Evolutionary conservation across 495 filamentous ascomycete species (phyloP), one percentile per base, ranked within the genome.

Genomic region (Lasiosphaeriaceae sp.): DNA sequence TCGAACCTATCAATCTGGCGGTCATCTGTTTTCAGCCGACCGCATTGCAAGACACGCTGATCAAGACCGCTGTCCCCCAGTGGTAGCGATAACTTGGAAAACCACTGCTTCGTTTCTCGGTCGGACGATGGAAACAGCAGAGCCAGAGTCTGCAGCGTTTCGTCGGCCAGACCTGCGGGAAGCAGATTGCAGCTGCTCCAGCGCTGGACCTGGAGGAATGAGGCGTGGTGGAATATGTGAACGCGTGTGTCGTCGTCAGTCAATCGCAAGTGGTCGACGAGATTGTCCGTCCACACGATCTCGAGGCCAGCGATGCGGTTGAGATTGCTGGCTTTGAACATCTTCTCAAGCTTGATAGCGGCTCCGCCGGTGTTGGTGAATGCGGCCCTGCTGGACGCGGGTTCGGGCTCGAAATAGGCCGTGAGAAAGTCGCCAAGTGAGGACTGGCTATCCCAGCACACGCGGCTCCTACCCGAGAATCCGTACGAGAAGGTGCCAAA

Each of bases 241-340:
- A 80, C 63, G 21, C 52, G 71, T 8, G 61, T 71, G 23, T 74
- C 73, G 45, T 71, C 71, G 17, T 76, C 71, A 9, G 62, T 58
- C 14, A 80, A 50, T 0, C 60, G 68, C 6, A 83, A 67, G 56
- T 82, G 78, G 52, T 82, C 73, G 7, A 67, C 66, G 0, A 81
- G 53, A 51, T 80, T 79, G 55, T 69, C 58, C 11, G 77, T 83
- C 63, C 67, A 76, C 34, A 50, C 44, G 16, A 82, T 60, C 22
- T 68, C 47, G 19, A 79, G 61, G 3, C 72, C 74, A 6, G 64
- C 74, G 24, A 80, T 74, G 11, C 39, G 31, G 16, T 37, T 4
- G 1, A 57, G 17, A 35, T 51, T 68, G 0, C 16, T 21, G 0
- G 60, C 63, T 5, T 57, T 61, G 53, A 66, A 66, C 26, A 59